Evolutionary conservation across 2,329 filamentous ascomycete genomes (phyloP).

Genomic region (Stachybotrys chartarum): DNA sequence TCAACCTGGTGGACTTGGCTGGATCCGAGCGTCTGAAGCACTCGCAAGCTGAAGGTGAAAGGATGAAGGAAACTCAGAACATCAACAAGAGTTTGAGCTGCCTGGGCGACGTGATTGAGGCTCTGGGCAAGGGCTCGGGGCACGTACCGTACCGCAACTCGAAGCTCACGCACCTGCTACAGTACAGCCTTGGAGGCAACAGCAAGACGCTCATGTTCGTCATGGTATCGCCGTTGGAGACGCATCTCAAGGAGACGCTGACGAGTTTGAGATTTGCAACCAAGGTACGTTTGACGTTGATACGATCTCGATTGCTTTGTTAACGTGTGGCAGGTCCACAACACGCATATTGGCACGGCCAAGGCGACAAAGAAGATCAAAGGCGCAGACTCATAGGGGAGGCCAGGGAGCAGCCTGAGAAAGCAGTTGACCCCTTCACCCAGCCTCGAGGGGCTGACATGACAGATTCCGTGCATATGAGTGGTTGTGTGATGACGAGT

Average conservation of each 20-base stretch:
- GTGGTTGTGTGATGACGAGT: conserved; percentile 1
- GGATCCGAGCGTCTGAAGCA: conserved; percentile 88
- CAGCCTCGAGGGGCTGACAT: neutral
- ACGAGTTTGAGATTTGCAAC: conserved; percentile 94
- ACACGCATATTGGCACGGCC: conserved; percentile 86
- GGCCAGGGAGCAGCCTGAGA: conserved; percentile 1
- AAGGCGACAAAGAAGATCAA: conserved; percentile 63
- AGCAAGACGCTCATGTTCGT: conserved; percentile 99
- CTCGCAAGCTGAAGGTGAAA: conserved; percentile 76
- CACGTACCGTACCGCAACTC: conserved; percentile 95
- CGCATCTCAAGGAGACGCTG: conserved; percentile 84
- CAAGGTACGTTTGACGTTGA: conserved; percentile 52
- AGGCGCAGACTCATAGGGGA: conserved; percentile 23
- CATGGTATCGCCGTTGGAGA: conserved; percentile 90
- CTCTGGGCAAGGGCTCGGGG: conserved; percentile 73
- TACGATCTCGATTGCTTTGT: neutral
- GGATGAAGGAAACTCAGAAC: conserved; percentile 89
- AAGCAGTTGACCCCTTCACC: conserved; percentile 1
- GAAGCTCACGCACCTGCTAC: conserved; percentile 90
- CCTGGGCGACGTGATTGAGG: conserved; percentile 88
- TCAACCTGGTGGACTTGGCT: conserved; percentile 93
- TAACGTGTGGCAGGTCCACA: conserved; percentile 54
- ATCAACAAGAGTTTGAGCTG: conserved; percentile 95
- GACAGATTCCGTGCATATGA: neutral
- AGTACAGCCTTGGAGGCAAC: conserved; percentile 91